phyloP scores from a whole-genome alignment of 495 filamentous ascomycete species.

The Platismatia glauca region DNA sequence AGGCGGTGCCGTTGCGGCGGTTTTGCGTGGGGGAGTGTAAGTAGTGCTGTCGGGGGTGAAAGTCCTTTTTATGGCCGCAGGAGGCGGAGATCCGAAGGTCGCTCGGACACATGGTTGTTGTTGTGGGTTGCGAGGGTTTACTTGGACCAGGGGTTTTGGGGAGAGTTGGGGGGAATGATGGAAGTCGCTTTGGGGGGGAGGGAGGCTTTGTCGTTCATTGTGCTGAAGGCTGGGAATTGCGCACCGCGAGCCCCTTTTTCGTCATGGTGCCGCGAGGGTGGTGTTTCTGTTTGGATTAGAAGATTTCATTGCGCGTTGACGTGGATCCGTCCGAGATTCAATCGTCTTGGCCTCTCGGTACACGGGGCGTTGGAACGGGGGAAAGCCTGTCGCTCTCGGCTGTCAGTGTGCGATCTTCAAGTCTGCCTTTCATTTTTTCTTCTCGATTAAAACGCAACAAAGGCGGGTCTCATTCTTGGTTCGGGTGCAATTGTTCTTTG shows the following conservation, averaged over 20 bases:
- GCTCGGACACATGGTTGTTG: neutral
- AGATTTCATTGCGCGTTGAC: neutral
- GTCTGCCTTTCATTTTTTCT: neutral
- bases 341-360: neutral
- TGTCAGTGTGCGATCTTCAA: neutral
- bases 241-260: neutral
- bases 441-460: neutral
- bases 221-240: neutral
- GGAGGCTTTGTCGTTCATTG: neutral
- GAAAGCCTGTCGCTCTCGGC: neutral
- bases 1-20: neutral
- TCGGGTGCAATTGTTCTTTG: neutral
- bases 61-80: neutral
- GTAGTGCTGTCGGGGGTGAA: neutral
- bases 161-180: neutral
- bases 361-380: neutral
- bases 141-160: neutral
- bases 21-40: neutral
- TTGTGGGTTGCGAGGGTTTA: neutral
- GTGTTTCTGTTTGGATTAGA: no score
- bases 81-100: neutral
- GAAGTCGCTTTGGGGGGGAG: neutral
- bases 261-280: no score
- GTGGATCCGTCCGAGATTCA: neutral
- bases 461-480: neutral